These are phyloP conservation scores for Rickenella mellea DNA, from an alignment of 768 basidiomycete genomes.

Conservation along the genomic window DNA sequence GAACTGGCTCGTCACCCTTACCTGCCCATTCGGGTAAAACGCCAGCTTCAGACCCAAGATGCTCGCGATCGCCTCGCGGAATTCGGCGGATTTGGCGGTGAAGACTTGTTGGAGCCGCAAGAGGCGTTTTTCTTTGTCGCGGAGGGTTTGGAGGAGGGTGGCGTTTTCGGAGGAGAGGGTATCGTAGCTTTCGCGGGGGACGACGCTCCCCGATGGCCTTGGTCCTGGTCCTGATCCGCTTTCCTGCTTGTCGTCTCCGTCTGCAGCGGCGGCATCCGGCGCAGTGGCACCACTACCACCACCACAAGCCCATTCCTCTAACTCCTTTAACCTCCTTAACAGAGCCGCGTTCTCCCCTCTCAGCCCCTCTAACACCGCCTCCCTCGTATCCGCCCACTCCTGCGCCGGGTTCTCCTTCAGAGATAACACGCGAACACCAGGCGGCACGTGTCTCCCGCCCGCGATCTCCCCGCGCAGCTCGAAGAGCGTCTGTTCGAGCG, in stretches of 20 bases:
- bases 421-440: slow-evolving; percentile 57
- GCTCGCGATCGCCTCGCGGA: slow-evolving; percentile 82
- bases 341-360: slow-evolving; percentile 80
- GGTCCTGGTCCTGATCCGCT: background rate
- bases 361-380: slow-evolving; percentile 65
- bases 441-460: slow-evolving; percentile 66
- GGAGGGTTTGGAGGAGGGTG: slow-evolving; percentile 53
- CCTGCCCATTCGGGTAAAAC: slow-evolving; percentile 85
- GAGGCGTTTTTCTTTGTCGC: slow-evolving; percentile 76
- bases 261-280: slow-evolving; percentile 9
- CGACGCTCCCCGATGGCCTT: slow-evolving; percentile 28
- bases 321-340: slow-evolving; percentile 50
- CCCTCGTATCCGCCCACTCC: slow-evolving; percentile 68
- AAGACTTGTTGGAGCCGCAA: slow-evolving; percentile 81
- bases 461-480: slow-evolving; percentile 72
- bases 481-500: slow-evolving; percentile 71
- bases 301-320: no score
- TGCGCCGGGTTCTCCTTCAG: slow-evolving; percentile 76
- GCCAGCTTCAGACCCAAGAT: slow-evolving; percentile 88
- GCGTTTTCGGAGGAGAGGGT: slow-evolving; percentile 57
- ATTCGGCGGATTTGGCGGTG: slow-evolving; percentile 76
- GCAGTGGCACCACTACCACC: slow-evolving; percentile 19
- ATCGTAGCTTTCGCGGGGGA: slow-evolving; percentile 78
- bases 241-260: slow-evolving; percentile 7
- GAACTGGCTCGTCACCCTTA: slow-evolving; percentile 85